Base-by-base conservation (phyloP, 768 basidiomycete genomes). In the Suillus weaverae region DNA sequence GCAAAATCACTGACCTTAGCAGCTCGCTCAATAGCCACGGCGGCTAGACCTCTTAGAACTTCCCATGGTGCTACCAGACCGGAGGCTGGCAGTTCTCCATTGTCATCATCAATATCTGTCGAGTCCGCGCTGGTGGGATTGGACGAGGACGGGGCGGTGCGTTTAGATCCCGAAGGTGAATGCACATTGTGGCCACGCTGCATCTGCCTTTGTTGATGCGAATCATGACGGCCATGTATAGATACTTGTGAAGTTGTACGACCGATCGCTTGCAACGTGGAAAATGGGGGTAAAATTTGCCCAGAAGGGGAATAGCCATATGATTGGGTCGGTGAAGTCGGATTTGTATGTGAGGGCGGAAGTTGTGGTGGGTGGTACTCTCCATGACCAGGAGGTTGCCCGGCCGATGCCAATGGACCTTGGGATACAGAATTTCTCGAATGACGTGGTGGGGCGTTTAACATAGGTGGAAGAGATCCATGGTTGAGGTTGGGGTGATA, bases 1-100 rank as follows among this genome's bases (percentile, higher is more conserved):
- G 5, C 10, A 46, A 26, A 26, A 35, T 59, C 41, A 74, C 80
- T 62, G 73, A 89, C 92, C 84, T 90, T 90, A 61, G 87, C 88
- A 66, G 90, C 91, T 61, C 89, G 84, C 73, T 92, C 86, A 64
- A 87, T 88, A 41, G 92, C 91, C 36, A 92, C 91, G 78, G 92
- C 90, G 43, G 91, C 92, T 64, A 94, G 77, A 55, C 90, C 89
- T 67, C 91, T 82, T 60, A 94, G 80, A 48, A 94, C 92, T 77
- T 93, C 91, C 88, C 91, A 91, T 59, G 94, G 94, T 10, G 92
- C 93, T 62, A 93, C 87, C 55, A 95, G 84, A 56, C 94, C 92
- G 46, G 84, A 85, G 43, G 90, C 89, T 1, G 94, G 93, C 16
- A 95, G 77, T 73, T 90, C 93, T 20, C 90, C 89, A 64, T 85